Evolutionary conservation across 306 rosid species (phyloP), one percentile per base, ranked within the genome.

Genomic region (Dryas drummondii): DNA sequence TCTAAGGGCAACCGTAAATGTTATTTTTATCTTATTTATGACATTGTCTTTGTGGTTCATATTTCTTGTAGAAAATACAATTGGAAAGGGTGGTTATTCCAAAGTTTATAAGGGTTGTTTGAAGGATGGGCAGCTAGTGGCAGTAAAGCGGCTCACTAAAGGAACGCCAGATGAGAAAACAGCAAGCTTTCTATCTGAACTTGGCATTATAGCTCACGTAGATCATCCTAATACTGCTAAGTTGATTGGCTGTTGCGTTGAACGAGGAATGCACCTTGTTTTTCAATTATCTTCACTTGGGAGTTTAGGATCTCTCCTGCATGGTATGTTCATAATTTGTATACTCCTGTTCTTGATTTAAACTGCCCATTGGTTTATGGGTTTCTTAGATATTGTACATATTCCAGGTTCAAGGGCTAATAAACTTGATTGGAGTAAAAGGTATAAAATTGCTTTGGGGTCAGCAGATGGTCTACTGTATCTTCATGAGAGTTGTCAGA

Each of bases 31-130:
- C 51, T 79, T 16, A 44, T n/a, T 79, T 55, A 32, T 72, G 63
- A 19, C 57, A 57, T 48, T 50, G 45, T 73, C 27, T 16, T 67
- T 72, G 54, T 71, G 74, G 68, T 26, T 76, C 17, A 4, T 79
- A 67, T 71, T 57, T 74, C 53, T 72, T 72, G 71, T 46, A 93
- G 98, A 83, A 42, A 86, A 91, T 62, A 26, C 82, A 71, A 91
- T 93, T 49, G 98, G 97, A 81, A 84, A 74, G 76, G 98, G 98
- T 62, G 98, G 98, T 16, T 91, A 47, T 60, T 87, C 92, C 3
- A 84, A 88, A 68, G 98, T 93, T 71, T 93, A 81, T 78, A 89
- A 78, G 86, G 98, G 96, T 26, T 5, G 83, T 13, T 81, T 93
- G 58, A 79, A 78, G 79, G 74, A 87, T 60, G 98, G 93, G 50